Conservation (phyloP, 192 early-diverging fungal genomes). For the Thoreauomyces humboldtii region DNA sequence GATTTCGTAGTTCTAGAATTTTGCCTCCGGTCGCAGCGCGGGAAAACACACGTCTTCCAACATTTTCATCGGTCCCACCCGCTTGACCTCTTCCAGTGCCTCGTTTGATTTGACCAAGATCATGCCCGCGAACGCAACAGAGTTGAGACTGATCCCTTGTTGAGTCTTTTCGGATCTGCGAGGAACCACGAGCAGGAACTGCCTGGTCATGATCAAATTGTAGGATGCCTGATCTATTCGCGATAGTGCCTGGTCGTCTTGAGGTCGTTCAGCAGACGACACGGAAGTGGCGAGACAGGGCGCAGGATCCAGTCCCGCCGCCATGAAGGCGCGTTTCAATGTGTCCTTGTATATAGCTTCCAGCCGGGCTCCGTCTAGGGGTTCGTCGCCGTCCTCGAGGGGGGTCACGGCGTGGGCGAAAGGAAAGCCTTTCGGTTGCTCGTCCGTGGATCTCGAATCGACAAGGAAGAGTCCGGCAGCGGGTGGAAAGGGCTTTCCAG, state of each 20-base stretch:
- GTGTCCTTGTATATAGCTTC: constrained; percentile 19
- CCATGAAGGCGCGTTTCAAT: constrained; percentile 17
- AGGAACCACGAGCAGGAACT: constrained; percentile 58
- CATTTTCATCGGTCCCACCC: constrained; percentile 38
- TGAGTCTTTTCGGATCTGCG: constrained; percentile 28
- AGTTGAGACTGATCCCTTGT: constrained; percentile 56
- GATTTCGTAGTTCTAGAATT: no score
- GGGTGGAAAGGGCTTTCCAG: constrained; percentile 13
- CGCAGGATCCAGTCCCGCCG: constrained; percentile 18
- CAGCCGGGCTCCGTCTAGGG: background rate
- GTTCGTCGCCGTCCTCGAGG: background rate
- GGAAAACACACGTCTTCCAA: constrained; percentile 44
- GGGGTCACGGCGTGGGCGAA: constrained; percentile 17
- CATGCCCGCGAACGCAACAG: constrained; percentile 65
- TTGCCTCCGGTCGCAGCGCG: no score
- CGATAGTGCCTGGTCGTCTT: background rate
- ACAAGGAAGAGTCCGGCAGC: background rate
- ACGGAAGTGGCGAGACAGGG: constrained; percentile 11
- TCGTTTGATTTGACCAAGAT: constrained; percentile 53
- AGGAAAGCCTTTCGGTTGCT: background rate
- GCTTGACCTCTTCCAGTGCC: constrained; percentile 42
- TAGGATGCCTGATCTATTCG: constrained; percentile 40
- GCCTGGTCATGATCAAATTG: constrained; percentile 55
- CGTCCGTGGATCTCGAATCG: background rate
- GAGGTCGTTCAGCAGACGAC: constrained; percentile 1